A percentile compares a stretch with the other conserved stretches of the same genome.
phyloP scores from a whole-genome alignment of 768 basidiomycete species.

The Suillus subalutaceus region DNA sequence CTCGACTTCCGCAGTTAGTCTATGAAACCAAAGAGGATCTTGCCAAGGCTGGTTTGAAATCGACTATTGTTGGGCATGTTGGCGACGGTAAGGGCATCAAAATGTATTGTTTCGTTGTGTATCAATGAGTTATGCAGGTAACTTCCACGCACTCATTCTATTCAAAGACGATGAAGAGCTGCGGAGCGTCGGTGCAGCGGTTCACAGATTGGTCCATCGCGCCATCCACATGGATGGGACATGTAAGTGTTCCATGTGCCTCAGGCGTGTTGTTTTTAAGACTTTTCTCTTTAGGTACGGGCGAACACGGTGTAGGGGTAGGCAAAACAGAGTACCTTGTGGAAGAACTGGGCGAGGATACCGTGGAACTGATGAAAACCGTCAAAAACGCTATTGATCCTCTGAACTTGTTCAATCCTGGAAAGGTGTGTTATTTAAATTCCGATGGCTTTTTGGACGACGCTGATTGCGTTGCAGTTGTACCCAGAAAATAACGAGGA shows the following conservation, averaged over 20 bases:
- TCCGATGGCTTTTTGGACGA: not conserved
- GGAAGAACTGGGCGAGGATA: slow-evolving; percentile 82
- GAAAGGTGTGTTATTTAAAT: slow-evolving; percentile 48
- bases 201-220: slow-evolving; percentile 72
- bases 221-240: slow-evolving; percentile 77
- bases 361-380: slow-evolving; percentile 84
- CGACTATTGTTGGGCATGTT: slow-evolving; percentile 82
- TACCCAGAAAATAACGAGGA: not conserved
- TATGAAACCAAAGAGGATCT: slow-evolving; percentile 83
- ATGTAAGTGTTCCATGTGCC: slow-evolving; percentile 45
- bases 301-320: slow-evolving; percentile 87
- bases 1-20: slow-evolving; percentile 67
- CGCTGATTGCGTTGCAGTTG: not conserved
- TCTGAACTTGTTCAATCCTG: slow-evolving; percentile 81
- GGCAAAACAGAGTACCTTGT: slow-evolving; percentile 84
- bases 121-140: slow-evolving; percentile 34
- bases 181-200: slow-evolving; percentile 53
- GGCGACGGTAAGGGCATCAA: slow-evolving; percentile 68
- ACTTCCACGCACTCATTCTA: slow-evolving; percentile 52
- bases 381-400: slow-evolving; percentile 84
- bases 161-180: slow-evolving; percentile 65
- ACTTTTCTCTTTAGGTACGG: slow-evolving; percentile 54
- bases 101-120: not conserved
- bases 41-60: slow-evolving; percentile 51
- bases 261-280: slow-evolving; percentile 12